A percentile compares a stretch with the other conserved stretches of the same genome.
Conservation (phyloP, 345 rosid species). For the Camelina hispida region DNA sequence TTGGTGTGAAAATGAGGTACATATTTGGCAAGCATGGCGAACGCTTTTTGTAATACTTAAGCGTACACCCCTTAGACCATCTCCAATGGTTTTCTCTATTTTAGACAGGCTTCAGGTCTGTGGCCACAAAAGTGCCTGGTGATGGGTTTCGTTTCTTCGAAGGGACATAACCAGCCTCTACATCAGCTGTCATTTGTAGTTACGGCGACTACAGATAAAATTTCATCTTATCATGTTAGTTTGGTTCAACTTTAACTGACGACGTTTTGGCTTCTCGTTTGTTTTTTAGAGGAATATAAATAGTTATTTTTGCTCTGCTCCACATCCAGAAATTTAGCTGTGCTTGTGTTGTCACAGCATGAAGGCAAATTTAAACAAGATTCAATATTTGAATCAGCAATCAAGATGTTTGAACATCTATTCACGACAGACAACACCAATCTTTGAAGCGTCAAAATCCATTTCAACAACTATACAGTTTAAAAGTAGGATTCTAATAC, state of each 20-base stretch:
- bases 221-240: no score
- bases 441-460: constrained; percentile 20
- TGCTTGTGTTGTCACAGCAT: not conserved
- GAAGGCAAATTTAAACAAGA: not conserved
- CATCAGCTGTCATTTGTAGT: no score
- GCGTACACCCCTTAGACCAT: no score
- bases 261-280: not conserved
- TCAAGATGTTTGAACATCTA: not conserved
- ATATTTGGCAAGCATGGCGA: no score
- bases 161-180: no score
- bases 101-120: no score
- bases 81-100: no score
- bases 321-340: not conserved
- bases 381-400: not conserved
- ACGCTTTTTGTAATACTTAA: no score
- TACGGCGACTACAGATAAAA: no score
- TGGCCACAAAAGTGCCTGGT: no score
- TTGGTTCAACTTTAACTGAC: not conserved
- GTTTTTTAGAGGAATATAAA: not conserved
- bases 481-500: constrained; percentile 28
- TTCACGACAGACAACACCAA: not conserved
- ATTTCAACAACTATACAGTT: constrained; percentile 33
- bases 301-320: not conserved
- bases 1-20: no score
- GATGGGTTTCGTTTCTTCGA: no score